Base-by-base conservation (phyloP, 2,329 filamentous ascomycete species). In the Bertia moriformis region DNA sequence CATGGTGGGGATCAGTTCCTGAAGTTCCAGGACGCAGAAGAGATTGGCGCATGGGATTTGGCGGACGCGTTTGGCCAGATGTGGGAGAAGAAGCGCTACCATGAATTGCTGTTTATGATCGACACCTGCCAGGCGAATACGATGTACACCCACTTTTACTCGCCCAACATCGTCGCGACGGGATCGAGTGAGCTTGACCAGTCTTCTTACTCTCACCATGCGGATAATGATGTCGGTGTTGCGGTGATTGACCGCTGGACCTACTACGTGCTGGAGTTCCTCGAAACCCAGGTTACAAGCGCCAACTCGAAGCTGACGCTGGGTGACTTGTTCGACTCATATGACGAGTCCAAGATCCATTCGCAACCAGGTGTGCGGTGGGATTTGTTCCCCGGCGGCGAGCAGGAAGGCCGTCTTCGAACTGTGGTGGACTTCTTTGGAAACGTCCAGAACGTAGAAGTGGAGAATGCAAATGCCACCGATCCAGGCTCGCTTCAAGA, bases 41-140 rank as follows among this genome's bases (percentile, higher is more conserved):
- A 98, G 61, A 96, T 98, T 47, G 88, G 86, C 41, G 87, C 87
- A 0, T 95, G 93, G 57, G 91, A 98, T 61, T 66, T 98, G 41
- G 91, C 93, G 4, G 86, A 98, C 59, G 91, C 91, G 0, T 96
- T 98, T 57, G 87, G 93, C 60, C 89, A 98, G 66, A 98, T 98
- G 91, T 95, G 88, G 84, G 91, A 98, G 70, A 98, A 98, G 76
- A 93, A 93, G 66, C 83, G 80, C 55, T 98, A 96, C 60, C 85
- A 96, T 57, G 91, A 98, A 61, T 78, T 98, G 49, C 74, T 98
- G 42, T 98, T 98, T 67, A 98, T 98, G 91, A 98, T 98, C 61
- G 91, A 98, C 59, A 98, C 91, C 0, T 98, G 91, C 64, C 91
- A 98, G 63, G 91, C 91, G 40, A 98, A 98, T 59, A 98, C 91